Conservation (phyloP, 164 flowering plant species). For the Hamamelis virginiana region DNA sequence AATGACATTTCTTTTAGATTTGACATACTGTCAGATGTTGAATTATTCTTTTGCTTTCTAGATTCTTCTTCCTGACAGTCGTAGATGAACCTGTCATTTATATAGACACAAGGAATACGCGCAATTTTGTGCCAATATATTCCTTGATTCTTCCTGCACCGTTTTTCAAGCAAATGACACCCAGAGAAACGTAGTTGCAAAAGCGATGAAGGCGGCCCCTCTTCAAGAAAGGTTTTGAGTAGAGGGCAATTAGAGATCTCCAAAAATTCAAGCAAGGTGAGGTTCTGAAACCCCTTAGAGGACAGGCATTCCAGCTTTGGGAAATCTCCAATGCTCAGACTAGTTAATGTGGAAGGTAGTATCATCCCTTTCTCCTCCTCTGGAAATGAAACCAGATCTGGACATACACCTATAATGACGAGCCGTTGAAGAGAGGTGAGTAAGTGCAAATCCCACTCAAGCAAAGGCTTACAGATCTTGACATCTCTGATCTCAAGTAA, state of each 20-base stretch:
- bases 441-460: slow-evolving; percentile 14
- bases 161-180: slow-evolving; percentile 4
- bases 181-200: slow-evolving; percentile 2
- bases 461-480: slow-evolving; percentile 8
- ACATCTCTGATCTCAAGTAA: slow-evolving; percentile 11
- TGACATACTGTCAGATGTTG: no score
- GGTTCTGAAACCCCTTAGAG: slow-evolving; percentile 3
- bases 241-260: slow-evolving; percentile 2
- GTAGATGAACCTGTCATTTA: not conserved
- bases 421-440: slow-evolving; percentile 13
- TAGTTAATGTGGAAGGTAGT: not conserved
- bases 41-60: no score
- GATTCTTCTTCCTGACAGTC: no score
- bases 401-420: slow-evolving; percentile 16
- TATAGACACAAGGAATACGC: slow-evolving; percentile 1
- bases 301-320: slow-evolving; percentile 10
- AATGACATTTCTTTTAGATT: no score
- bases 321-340: not conserved
- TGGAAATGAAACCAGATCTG: slow-evolving; percentile 15
- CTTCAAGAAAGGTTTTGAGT: slow-evolving; percentile 12
- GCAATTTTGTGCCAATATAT: slow-evolving; percentile 13
- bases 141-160: slow-evolving; percentile 7
- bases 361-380: not conserved
- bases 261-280: slow-evolving; percentile 1
- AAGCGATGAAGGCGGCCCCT: slow-evolving; percentile 10